Conservation (phyloP, 2,329 filamentous ascomycete species). For the Cordyceps fumosorosea region DNA sequence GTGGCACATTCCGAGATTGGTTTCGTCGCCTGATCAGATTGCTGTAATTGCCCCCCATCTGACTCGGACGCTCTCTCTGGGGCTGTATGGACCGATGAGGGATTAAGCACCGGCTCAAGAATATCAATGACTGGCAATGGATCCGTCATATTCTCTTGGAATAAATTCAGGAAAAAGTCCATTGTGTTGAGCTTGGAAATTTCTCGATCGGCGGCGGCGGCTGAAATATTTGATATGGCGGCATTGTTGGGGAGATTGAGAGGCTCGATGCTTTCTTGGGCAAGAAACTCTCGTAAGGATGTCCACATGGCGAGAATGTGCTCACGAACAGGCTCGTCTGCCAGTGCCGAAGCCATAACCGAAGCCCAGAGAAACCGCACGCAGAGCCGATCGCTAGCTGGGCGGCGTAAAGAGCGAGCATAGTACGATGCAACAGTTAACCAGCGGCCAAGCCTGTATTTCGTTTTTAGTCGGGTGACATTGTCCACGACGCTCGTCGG, state of each 20-base stretch:
- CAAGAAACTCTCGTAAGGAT: slow-evolving; percentile 47
- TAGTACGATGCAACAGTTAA: slow-evolving; percentile 42
- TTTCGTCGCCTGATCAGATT: slow-evolving; percentile 18
- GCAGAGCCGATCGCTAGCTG: slow-evolving; percentile 32
- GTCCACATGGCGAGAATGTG: slow-evolving; percentile 54
- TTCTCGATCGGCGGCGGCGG: slow-evolving; percentile 78
- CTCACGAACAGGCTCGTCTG: slow-evolving; percentile 47
- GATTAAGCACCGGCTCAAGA: slow-evolving; percentile 84
- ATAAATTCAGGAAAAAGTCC: slow-evolving; percentile 90
- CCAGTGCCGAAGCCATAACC: slow-evolving; percentile 46
- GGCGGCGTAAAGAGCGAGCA: slow-evolving; percentile 30
- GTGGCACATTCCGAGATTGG: slow-evolving; percentile 47
- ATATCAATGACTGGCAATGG: slow-evolving; percentile 83
- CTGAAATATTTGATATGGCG: slow-evolving; percentile 80
- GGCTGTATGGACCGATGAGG: slow-evolving; percentile 44
- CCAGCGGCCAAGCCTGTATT: slow-evolving; percentile 45
- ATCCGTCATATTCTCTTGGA: slow-evolving; percentile 74
- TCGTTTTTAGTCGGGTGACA: slow-evolving; percentile 41
- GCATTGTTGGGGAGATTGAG: slow-evolving; percentile 75
- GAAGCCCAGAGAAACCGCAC: slow-evolving; percentile 53
- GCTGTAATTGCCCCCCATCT: slow-evolving; percentile 7
- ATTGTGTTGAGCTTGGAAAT: slow-evolving; percentile 89
- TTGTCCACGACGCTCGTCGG: slow-evolving; percentile 48
- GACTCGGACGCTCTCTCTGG: slow-evolving; percentile 1
- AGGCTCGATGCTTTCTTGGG: slow-evolving; percentile 32